Percentiles rank a stretch among this genome's conserved stretches.
Evolutionary conservation across 2,329 filamentous ascomycete genomes (phyloP).

Genomic region (Chaetomium sp.): DNA sequence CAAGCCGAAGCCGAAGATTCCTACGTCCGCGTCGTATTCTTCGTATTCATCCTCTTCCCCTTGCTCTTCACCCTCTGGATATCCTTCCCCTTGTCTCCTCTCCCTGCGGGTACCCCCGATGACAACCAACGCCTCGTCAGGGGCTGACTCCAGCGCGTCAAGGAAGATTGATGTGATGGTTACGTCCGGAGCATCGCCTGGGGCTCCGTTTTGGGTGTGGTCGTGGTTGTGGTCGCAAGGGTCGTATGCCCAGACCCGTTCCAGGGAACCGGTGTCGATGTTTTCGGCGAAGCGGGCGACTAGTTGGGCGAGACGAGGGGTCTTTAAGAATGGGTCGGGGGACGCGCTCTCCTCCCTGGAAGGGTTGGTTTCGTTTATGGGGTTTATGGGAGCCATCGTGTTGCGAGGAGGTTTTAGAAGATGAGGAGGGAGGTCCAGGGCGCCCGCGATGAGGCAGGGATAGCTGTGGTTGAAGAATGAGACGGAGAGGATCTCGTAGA

Average conservation of each 20-base stretch:
- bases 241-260: too few relatives aligned
- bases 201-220: not conserved
- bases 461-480: not conserved
- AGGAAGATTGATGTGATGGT: not conserved
- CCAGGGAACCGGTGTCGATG: too few relatives aligned
- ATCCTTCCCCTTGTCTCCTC: not conserved
- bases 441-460: not conserved
- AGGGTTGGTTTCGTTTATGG: too few relatives aligned
- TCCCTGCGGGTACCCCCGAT: not conserved
- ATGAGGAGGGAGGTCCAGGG: not conserved
- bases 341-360: too few relatives aligned
- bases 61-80: too few relatives aligned
- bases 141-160: not conserved
- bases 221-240: not conserved
- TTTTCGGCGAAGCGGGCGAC: too few relatives aligned
- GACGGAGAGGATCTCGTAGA: not conserved
- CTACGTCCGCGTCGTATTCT: too few relatives aligned
- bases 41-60: too few relatives aligned
- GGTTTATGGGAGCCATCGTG: not conserved
- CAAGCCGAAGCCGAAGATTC: not conserved
- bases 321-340: too few relatives aligned
- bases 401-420: not conserved
- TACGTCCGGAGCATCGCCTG: not conserved
- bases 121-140: not conserved
- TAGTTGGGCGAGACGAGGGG: too few relatives aligned